Conservation (phyloP, 192 early-diverging fungal species). For the Nowakowskiella sp. region DNA sequence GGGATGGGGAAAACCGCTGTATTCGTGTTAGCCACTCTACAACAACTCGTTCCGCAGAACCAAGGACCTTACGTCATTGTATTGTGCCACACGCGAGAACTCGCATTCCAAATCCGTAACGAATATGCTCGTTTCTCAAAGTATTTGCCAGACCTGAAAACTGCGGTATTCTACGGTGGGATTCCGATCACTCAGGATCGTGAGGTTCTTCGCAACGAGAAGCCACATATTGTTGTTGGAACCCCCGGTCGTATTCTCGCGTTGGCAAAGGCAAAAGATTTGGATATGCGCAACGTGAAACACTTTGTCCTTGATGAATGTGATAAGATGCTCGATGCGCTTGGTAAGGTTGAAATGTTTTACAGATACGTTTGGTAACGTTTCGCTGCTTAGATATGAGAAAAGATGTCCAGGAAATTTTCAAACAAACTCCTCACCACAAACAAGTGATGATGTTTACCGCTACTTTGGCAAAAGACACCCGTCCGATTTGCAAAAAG, state of each 20-base stretch:
- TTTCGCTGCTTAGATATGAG: slow-evolving; percentile 75
- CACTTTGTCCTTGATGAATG: slow-evolving; percentile 99
- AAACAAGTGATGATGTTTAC: slow-evolving; percentile 99
- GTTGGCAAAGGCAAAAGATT: slow-evolving; percentile 73
- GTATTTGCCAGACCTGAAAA: slow-evolving; percentile 88
- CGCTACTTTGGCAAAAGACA: slow-evolving; percentile 89
- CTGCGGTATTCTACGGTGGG: slow-evolving; percentile 91
- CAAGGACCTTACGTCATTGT: slow-evolving; percentile 78
- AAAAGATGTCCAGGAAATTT: slow-evolving; percentile 93
- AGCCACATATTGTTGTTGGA: slow-evolving; percentile 93
- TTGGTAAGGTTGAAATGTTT: slow-evolving; percentile 59
- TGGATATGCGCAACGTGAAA: slow-evolving; percentile 78
- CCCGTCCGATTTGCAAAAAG: slow-evolving; percentile 88
- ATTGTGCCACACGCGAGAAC: slow-evolving; percentile 95
- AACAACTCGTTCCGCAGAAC: slow-evolving; percentile 65
- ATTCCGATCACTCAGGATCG: slow-evolving; percentile 66
- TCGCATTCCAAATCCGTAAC: slow-evolving; percentile 97
- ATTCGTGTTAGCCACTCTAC: slow-evolving; percentile 89
- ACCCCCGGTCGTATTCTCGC: slow-evolving; percentile 91
- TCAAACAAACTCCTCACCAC: slow-evolving; percentile 85
- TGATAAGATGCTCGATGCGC: slow-evolving; percentile 90
- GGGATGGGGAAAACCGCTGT: slow-evolving; percentile 99
- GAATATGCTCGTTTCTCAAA: slow-evolving; percentile 94
- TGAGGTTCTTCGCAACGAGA: slow-evolving; percentile 80
- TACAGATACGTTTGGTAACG: not conserved